Evolutionary conservation across 1,284 basidiomycete genomes (phyloP), one percentile per base, ranked within the genome.

Genomic region (Chalciporus sp.): DNA sequence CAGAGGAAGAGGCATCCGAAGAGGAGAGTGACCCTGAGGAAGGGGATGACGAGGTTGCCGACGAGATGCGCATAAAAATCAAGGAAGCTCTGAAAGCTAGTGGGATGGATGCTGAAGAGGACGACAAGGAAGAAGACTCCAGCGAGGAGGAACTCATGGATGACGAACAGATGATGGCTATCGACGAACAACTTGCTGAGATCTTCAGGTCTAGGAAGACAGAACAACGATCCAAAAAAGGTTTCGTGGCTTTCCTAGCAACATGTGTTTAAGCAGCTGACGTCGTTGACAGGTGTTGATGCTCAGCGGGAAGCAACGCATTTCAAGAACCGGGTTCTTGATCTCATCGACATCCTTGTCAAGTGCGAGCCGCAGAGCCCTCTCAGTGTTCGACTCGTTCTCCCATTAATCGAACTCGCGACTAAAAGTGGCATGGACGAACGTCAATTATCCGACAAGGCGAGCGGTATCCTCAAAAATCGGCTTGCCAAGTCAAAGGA

Each of bases 141-240:
- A 76, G 77, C 42, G 84, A 90, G 4, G 31, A 14, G 61, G 88
- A 90, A 42, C 75, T 88, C 26, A 89, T 95, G 86, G 90, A 95
- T 66, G 96, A 98, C 67, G 95, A 98, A 43, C 93, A 98, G 74
- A 99, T 98, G 96, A 86, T 98, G 79, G 89, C 90, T 46, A 84
- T 98, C 42, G 96, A 99, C 67, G 92, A 93, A 57, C 92, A 97
- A 67, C 83, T 99, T 7, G 92, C 93, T 6, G 85, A 90, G 54
- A 89, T 95, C 37, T 98, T 99, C 83, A 83, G 83, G 59, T 77
- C 83, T 44, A 84, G 85, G 53, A 72, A 79, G n/a, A 78, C 77
- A 48, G 83, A 82, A 55, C 85, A 81, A 65, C 87, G 82, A 63
- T 75, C 76, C 40, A 77, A 77, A 49, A 88, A 86, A 79, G 82